These are phyloP conservation scores for Themeda triandra DNA, from an alignment of 176 grass and related monocot genomes.

Conservation along the genomic window DNA sequence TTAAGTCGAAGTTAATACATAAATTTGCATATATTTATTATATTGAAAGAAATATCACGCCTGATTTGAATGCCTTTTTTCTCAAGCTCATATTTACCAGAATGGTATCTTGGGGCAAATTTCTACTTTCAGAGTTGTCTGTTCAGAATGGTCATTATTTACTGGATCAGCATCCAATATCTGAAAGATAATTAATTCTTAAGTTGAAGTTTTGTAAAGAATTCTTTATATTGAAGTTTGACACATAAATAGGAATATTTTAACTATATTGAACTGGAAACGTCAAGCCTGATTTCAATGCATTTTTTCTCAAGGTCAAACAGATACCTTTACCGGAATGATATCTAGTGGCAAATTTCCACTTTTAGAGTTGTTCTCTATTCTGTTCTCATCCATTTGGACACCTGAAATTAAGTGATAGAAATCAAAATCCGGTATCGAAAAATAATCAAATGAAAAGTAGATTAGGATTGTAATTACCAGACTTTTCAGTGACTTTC, in stretches of 20 bases:
- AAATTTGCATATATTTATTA: too few relatives aligned
- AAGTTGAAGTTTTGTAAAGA: too few relatives aligned
- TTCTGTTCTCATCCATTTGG: constrained; percentile 3
- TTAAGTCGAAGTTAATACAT: too few relatives aligned
- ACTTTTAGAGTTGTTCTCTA: not conserved
- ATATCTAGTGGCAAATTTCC: not conserved
- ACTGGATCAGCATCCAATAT: not conserved
- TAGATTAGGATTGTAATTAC: too few relatives aligned
- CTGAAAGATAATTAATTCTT: constrained; percentile 1
- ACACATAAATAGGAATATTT: not conserved
- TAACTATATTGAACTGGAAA: not conserved
- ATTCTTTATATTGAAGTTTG: not conserved
- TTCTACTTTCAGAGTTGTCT: too few relatives aligned
- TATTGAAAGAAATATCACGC: too few relatives aligned
- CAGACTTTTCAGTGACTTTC: too few relatives aligned
- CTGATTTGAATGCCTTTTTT: too few relatives aligned
- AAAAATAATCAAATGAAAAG: too few relatives aligned
- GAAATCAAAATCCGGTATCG: too few relatives aligned
- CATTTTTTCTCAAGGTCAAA: not conserved
- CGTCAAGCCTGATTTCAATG: not conserved
- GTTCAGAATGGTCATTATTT: not conserved
- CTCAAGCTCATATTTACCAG: too few relatives aligned
- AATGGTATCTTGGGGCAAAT: too few relatives aligned
- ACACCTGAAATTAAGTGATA: constrained; percentile 28
- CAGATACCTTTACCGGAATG: not conserved